Base-by-base conservation (phyloP, 768 basidiomycete genomes). In the Rhizopogon vinicolor region DNA sequence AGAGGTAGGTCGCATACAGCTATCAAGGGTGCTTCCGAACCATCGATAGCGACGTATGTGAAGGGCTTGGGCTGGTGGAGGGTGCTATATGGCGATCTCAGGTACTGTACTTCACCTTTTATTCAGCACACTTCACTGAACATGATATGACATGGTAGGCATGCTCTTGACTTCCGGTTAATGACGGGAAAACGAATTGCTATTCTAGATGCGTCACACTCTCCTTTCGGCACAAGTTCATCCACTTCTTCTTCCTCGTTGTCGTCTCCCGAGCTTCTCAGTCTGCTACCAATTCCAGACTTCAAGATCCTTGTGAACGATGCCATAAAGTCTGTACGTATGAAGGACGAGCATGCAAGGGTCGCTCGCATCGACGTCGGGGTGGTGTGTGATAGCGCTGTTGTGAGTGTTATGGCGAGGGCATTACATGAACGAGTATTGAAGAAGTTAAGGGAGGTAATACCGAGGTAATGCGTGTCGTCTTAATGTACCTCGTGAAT, bases 31-130 rank as follows among this genome's bases (percentile, higher is more conserved):
- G 39, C 59, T 42, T 41, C 75, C 62, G 58, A 65, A 42, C 62
- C 60, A 3, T 68, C 65, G 60, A 74, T 91, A 19, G 86, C 87
- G 60, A 80, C 81, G n/a, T 84, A 87, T 64, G 81, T 87, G 5
- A 93, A 92, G 72, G 82, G 86, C 12, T 84, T 86, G 49, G 87
- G 87, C 3, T 93, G 91, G 91, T 93, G 86, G 70, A 75, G 91
- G 51, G 70, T 92, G 22, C 68, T 91, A 45, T 89, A 89, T 55
- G 78, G 82, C 7, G 83, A 89, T 65, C 73, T 84, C 25, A 80
- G 79, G 89, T 88, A 63, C 22, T 73, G 65, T 16, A 41, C 19
- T 35, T 51, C 14, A n/a, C 18, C 37, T 13, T 28, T 13, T 18
- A 10, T 25, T 40, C 9, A 40, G 18, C 13, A 19, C 29, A 25